Conservation (phyloP, 495 filamentous ascomycete genomes). For the Aspergillus avenaceus region DNA sequence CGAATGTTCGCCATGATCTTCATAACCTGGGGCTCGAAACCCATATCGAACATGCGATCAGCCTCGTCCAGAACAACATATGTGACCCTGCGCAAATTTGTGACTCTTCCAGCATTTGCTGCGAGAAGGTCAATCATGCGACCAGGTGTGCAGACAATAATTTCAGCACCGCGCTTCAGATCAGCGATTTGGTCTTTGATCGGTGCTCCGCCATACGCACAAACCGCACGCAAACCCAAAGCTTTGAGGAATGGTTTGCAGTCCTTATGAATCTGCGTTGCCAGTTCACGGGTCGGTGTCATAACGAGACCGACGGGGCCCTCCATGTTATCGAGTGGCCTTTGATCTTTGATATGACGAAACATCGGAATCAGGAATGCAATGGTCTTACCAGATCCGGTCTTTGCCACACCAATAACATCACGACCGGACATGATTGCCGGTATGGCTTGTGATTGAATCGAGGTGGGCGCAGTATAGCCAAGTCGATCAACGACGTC, state of each 20-base stretch:
- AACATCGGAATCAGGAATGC: constrained; percentile 96
- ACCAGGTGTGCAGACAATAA: constrained; percentile 94
- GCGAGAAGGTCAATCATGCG: constrained; percentile 94
- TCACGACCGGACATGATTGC: constrained; percentile 95
- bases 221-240: constrained; percentile 84
- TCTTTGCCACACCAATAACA: constrained; percentile 95
- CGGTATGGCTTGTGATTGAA: constrained; percentile 93
- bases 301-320: constrained; percentile 86
- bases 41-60: constrained; percentile 99
- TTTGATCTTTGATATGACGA: constrained; percentile 93
- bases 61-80: constrained; percentile 96
- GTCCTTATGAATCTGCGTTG: constrained; percentile 90
- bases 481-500: constrained; percentile 79
- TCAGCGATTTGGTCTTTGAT: constrained; percentile 98
- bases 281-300: constrained; percentile 92
- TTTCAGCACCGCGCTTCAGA: constrained; percentile 90
- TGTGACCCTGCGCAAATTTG: constrained; percentile 81
- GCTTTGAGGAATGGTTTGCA: constrained; percentile 91
- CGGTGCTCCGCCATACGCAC: constrained; percentile 90
- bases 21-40: constrained; percentile 97
- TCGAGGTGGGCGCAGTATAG: constrained; percentile 86
- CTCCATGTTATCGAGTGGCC: constrained; percentile 74
- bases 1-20: constrained; percentile 90
- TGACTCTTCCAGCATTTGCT: constrained; percentile 88
- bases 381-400: constrained; percentile 97